A percentile compares a stretch with the other conserved stretches of the same genome.
phyloP scores from a whole-genome alignment of 2,329 filamentous ascomycete genomes.

The Davidsoniella eucalypti region DNA sequence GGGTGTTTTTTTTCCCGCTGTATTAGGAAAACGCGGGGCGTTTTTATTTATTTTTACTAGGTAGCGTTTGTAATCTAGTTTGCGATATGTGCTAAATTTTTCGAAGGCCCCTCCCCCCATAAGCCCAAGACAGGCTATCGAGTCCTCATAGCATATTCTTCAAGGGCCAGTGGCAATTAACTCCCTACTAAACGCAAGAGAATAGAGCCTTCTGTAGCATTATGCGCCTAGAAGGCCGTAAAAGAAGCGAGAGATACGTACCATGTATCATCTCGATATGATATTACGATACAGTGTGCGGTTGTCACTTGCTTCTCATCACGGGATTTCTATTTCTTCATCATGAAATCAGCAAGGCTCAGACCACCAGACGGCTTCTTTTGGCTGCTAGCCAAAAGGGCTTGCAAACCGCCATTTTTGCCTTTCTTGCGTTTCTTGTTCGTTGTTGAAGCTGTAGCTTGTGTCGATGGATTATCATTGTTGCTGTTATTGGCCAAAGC shows the following conservation, averaged over 20 bases:
- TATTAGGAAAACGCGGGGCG: conserved; percentile 9
- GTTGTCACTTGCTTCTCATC: too few species aligned
- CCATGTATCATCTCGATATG: background rate
- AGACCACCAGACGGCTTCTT: conserved; percentile 21
- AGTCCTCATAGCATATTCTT: background rate
- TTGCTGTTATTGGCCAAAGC: conserved; percentile 25
- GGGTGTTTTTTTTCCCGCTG: background rate
- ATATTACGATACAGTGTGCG: too few species aligned
- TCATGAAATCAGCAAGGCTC: conserved; percentile 40
- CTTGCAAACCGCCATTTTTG: conserved; percentile 49
- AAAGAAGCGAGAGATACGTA: background rate
- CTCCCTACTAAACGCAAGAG: background rate
- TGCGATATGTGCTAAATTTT: conserved; percentile 6
- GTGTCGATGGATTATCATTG: conserved; percentile 15
- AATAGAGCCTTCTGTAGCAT: background rate
- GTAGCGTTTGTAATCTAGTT: conserved; percentile 1
- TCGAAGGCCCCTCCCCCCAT: background rate
- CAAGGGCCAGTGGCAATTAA: too few species aligned
- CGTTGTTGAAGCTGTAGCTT: conserved; percentile 20
- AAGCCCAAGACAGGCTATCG: background rate
- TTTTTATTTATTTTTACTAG: background rate
- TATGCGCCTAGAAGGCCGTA: background rate
- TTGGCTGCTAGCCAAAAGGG: conserved; percentile 38
- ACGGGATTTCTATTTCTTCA: conserved; percentile 17
- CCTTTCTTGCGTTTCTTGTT: conserved; percentile 51